Conservation (phyloP, 306 rosid genomes). For the Arachis hypogaea region DNA sequence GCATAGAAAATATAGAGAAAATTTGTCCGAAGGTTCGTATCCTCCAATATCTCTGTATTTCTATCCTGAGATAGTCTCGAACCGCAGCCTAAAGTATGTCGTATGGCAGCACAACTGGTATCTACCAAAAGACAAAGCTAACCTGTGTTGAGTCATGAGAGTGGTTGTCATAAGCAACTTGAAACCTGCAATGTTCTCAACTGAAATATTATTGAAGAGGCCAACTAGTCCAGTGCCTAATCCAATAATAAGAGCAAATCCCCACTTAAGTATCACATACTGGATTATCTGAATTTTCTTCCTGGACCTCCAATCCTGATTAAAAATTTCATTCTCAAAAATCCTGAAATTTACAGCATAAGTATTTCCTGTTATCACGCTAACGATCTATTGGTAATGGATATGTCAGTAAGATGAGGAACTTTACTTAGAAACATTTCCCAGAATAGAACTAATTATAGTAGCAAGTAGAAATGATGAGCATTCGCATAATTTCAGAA, state of each 20-base stretch:
- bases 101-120: not conserved
- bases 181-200: conserved; percentile 85
- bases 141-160: conserved; percentile 71
- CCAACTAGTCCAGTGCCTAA: conserved; percentile 82
- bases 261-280: conserved; percentile 85
- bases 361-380: conserved; percentile 23
- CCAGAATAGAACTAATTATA: too few species aligned
- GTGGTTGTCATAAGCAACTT: conserved; percentile 61
- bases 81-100: too few species aligned
- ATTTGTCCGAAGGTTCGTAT: too few species aligned
- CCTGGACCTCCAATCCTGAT: conserved; percentile 90
- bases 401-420: not conserved
- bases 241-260: conserved; percentile 81
- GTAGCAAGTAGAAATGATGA: too few species aligned
- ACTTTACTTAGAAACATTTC: too few species aligned
- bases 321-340: conserved; percentile 77
- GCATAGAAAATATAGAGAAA: too few species aligned
- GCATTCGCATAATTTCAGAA: too few species aligned
- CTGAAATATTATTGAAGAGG: conserved; percentile 74
- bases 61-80: too few species aligned
- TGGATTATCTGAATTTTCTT: conserved; percentile 66
- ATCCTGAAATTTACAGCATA: conserved; percentile 62
- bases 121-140: conserved; percentile 30
- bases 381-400: conserved; percentile 14
- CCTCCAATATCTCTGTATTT: too few species aligned